A percentile compares a stretch with the other conserved stretches of the same genome.
phyloP scores from a whole-genome alignment of 1,284 basidiomycete genomes.

The Melampsora occidentalis region DNA sequence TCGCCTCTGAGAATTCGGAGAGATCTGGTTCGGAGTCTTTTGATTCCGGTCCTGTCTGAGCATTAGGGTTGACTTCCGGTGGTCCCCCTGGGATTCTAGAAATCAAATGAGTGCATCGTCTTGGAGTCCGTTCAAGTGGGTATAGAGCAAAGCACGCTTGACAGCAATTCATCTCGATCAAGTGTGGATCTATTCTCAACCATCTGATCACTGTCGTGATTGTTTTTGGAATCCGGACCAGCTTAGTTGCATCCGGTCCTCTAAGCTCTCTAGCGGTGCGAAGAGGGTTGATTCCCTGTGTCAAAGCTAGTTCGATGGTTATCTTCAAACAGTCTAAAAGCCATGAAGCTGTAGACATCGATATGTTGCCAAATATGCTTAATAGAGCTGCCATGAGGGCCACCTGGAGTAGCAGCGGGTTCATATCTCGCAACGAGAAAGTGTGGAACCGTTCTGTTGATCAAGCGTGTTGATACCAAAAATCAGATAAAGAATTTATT shows the following conservation, averaged over 20 bases:
- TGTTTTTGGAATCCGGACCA: too few relatives aligned
- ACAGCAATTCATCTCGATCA: conserved; percentile 20
- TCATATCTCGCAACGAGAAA: conserved; percentile 1
- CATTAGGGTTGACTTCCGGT: too few relatives aligned
- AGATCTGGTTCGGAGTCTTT: too few relatives aligned
- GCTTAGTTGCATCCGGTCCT: neutral
- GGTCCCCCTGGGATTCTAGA: too few relatives aligned
- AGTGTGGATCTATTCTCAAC: conserved; percentile 20
- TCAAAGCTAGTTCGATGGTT: too few relatives aligned
- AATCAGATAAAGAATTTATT: too few relatives aligned
- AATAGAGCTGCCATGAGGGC: conserved; percentile 11
- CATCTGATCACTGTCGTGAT: neutral
- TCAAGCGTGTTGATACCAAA: too few relatives aligned
- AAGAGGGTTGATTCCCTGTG: too few relatives aligned
- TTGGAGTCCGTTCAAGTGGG: neutral
- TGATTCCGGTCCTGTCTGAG: too few relatives aligned
- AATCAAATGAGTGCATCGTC: neutral
- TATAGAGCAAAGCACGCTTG: conserved; percentile 31
- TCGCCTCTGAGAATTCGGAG: too few relatives aligned
- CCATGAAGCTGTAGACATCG: conserved; percentile 10
- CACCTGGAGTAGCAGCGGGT: conserved; percentile 15
- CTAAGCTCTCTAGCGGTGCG: too few relatives aligned
- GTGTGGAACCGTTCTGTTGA: conserved; percentile 16
- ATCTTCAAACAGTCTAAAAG: conserved; percentile 6
- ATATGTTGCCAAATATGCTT: conserved; percentile 15